Evolutionary conservation across 495 filamentous ascomycete genomes (phyloP).

Genomic region (Xeromyces bisporus): DNA sequence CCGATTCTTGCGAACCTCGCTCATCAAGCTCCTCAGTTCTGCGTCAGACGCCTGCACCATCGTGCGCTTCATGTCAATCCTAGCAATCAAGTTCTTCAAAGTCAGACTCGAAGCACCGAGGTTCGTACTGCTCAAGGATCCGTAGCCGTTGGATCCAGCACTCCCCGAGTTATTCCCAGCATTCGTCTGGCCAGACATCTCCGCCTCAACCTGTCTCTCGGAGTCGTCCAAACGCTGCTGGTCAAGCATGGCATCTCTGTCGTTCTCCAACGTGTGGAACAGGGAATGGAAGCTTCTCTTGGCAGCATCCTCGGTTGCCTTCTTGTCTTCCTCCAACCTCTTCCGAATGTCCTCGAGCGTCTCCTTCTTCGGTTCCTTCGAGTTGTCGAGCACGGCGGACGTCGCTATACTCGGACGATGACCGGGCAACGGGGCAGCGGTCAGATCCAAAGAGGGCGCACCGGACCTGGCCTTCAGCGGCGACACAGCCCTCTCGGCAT

Average conservation of each 20-base stretch:
- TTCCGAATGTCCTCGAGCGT: constrained; percentile 78
- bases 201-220: constrained; percentile 86
- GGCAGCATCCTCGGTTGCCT: constrained; percentile 77
- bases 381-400: constrained; percentile 13
- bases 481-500: too few species aligned
- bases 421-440: constrained; percentile 12
- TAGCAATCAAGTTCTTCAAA: constrained; percentile 85
- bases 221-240: constrained; percentile 94
- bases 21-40: constrained; percentile 80
- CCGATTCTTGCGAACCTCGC: constrained; percentile 89
- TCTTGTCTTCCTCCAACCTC: constrained; percentile 85
- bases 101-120: constrained; percentile 94
- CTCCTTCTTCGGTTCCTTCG: constrained; percentile 36
- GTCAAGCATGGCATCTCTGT: constrained; percentile 89
- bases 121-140: constrained; percentile 81
- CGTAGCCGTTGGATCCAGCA: constrained; percentile 42
- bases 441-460: constrained; percentile 22
- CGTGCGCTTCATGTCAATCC: constrained; percentile 82
- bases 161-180: constrained; percentile 29
- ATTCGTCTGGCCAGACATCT: constrained; percentile 57
- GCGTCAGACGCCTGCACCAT: constrained; percentile 80
- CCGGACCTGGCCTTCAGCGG: constrained; percentile 43
- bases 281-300: constrained; percentile 77
- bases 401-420: constrained; percentile 15
- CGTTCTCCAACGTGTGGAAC: constrained; percentile 90